Percentiles rank a stretch among this genome's conserved stretches.
Conservation (phyloP, 139 green algal species). For the Klebsormidium nitens region DNA sequence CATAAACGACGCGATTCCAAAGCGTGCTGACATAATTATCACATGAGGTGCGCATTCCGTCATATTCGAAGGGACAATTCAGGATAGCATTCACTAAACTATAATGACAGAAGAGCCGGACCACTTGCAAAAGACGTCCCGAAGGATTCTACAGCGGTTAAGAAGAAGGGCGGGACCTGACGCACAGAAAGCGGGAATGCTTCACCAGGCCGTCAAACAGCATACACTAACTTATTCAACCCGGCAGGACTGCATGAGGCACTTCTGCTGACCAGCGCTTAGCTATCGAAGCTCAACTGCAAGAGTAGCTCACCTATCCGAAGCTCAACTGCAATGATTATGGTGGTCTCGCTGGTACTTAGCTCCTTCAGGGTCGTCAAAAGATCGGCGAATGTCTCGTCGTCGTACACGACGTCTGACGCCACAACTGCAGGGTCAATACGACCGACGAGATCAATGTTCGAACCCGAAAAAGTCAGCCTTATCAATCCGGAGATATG, state of each 20-base stretch:
- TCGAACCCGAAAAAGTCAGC: conserved; percentile 10
- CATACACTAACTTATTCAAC: no score
- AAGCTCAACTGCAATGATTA: conserved; percentile 15
- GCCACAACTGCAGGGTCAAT: conserved; percentile 17
- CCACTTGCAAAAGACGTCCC: background rate
- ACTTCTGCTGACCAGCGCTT: no score
- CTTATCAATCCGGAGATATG: no score
- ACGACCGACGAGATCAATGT: no score
- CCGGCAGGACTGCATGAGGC: no score
- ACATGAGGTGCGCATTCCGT: background rate
- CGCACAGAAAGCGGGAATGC: no score
- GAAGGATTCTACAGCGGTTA: no score
- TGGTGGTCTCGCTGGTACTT: background rate
- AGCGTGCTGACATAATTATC: background rate
- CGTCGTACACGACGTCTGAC: conserved; percentile 15
- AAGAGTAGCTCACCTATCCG: conserved; percentile 13
- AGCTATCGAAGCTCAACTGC: no score
- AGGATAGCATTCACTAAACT: background rate
- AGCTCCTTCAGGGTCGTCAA: background rate
- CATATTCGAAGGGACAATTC: background rate
- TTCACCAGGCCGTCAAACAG: no score
- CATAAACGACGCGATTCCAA: no score
- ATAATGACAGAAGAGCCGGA: background rate
- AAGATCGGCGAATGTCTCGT: conserved; percentile 1
- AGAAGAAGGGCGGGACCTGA: no score